Percentiles rank a stretch among this genome's conserved stretches.
Conservation (phyloP, 768 basidiomycete genomes). For the Tylopilus sp. region DNA sequence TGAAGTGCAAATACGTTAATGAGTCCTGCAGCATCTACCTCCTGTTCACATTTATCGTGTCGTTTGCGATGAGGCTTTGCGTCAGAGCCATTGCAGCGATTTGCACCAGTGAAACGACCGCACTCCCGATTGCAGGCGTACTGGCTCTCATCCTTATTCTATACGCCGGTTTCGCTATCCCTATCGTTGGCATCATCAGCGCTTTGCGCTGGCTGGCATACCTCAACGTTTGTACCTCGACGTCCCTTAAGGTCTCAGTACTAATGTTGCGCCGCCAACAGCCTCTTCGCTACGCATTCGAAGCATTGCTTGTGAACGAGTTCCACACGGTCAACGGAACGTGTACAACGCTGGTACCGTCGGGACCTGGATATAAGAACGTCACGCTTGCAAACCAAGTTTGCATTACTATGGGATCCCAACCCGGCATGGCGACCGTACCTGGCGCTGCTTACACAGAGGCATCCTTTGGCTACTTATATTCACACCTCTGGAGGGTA, state of each 20-base stretch:
- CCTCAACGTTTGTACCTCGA: conserved; percentile 46
- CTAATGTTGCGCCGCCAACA: conserved; percentile 25
- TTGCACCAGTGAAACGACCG: conserved; percentile 50
- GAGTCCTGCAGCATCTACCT: too few relatives aligned
- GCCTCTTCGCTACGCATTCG: conserved; percentile 65
- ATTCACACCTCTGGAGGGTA: conserved; percentile 35
- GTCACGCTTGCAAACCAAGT: conserved; percentile 35
- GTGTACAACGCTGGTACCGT: conserved; percentile 59
- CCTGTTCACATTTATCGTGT: conserved; percentile 49
- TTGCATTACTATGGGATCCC: conserved; percentile 41
- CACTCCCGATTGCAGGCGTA: conserved; percentile 34
- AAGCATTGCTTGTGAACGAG: conserved; percentile 75
- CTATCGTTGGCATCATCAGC: conserved; percentile 30
- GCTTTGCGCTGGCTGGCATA: conserved; percentile 66
- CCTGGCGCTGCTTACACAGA: conserved; percentile 40
- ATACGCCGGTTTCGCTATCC: conserved; percentile 41
- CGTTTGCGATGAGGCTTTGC: conserved; percentile 68
- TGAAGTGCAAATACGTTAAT: too few relatives aligned
- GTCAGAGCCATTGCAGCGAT: conserved; percentile 63
- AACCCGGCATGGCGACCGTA: conserved; percentile 39
- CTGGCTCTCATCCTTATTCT: conserved; percentile 38
- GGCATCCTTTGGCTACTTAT: conserved; percentile 27
- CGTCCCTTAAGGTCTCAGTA: conserved; percentile 32
- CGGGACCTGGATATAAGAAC: conserved; percentile 35
- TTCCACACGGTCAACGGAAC: conserved; percentile 72